phyloP scores from a whole-genome alignment of 1,284 basidiomycete species.

The Austroboletus novae-zelandiae region DNA sequence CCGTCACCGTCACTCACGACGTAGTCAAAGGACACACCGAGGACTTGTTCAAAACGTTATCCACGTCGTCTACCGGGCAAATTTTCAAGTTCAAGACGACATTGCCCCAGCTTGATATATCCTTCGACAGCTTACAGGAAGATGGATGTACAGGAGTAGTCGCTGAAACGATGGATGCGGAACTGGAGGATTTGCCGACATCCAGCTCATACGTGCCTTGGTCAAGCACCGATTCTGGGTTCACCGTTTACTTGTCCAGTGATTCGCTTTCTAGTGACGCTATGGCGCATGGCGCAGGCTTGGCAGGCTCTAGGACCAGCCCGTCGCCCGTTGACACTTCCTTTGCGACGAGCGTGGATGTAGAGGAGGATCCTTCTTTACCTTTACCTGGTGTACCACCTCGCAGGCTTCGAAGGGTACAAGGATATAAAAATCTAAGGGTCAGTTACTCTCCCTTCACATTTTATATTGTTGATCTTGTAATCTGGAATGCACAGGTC shows the following conservation, averaged over 20 bases:
- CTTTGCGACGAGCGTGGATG: slow-evolving; percentile 23
- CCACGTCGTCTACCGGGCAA: neutral
- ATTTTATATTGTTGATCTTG: neutral
- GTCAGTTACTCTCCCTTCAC: slow-evolving; percentile 2
- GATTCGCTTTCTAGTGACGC: slow-evolving; percentile 3
- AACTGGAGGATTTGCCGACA: neutral
- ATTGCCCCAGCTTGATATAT: neutral
- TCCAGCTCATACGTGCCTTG: neutral
- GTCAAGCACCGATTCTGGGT: slow-evolving; percentile 1
- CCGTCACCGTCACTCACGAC: neutral
- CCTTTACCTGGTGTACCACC: neutral
- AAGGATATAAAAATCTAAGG: slow-evolving; percentile 17
- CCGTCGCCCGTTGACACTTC: slow-evolving; percentile 11
- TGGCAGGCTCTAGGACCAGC: neutral
- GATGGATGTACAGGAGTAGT: neutral
- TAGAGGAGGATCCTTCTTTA: neutral
- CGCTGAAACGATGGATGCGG: neutral
- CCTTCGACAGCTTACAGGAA: slow-evolving; percentile 3
- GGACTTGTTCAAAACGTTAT: neutral
- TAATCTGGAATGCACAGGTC: neutral
- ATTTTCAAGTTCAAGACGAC: neutral
- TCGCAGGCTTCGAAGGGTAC: slow-evolving; percentile 21
- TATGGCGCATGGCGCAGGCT: neutral
- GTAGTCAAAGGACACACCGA: neutral
- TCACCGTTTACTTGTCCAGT: slow-evolving; percentile 11